Percentiles rank a stretch among this genome's conserved stretches.
phyloP scores from a whole-genome alignment of 2,329 filamentous ascomycete genomes.

The Fusarium anthophilum region DNA sequence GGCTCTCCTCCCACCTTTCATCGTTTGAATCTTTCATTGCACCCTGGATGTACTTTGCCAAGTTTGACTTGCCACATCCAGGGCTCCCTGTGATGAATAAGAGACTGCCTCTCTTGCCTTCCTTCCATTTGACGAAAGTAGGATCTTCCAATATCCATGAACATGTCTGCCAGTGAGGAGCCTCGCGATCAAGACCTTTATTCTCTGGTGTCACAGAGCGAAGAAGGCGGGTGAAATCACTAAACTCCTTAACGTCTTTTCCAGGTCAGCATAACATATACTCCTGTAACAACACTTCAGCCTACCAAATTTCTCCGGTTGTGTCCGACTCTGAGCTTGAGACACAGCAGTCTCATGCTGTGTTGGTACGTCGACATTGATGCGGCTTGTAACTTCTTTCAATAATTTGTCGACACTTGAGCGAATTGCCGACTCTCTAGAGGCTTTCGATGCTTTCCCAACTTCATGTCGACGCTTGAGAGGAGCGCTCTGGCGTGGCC shows the following conservation, averaged over 20 bases:
- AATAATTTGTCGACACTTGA: conserved; percentile 20
- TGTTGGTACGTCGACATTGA: not conserved
- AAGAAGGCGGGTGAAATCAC: conserved; percentile 18
- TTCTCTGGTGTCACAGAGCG: conserved; percentile 28
- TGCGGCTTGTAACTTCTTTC: conserved; percentile 18
- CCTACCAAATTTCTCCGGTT: conserved; percentile 23
- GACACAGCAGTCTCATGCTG: conserved; percentile 9
- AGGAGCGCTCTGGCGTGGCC: not conserved
- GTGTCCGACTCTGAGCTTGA: conserved; percentile 8
- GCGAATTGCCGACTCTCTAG: conserved; percentile 19
- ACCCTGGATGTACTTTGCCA: conserved; percentile 34
- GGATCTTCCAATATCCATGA: conserved; percentile 28
- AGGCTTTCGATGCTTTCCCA: conserved; percentile 1
- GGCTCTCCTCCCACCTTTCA: conserved; percentile 4
- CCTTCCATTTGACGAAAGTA: conserved; percentile 23
- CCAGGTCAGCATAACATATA: not conserved
- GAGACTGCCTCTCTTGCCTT: conserved; percentile 13
- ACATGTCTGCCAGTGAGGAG: conserved; percentile 30
- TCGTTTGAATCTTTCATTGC: conserved; percentile 13
- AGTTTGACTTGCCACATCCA: conserved; percentile 33
- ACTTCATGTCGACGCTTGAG: conserved; percentile 12
- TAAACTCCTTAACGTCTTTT: conserved; percentile 20
- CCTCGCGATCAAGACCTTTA: conserved; percentile 28
- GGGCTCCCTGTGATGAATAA: conserved; percentile 34
- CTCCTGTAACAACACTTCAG: not conserved